Evolutionary conservation across 352 stramenopile species (phyloP).

Genomic region (Phytophthora aleatoria): DNA sequence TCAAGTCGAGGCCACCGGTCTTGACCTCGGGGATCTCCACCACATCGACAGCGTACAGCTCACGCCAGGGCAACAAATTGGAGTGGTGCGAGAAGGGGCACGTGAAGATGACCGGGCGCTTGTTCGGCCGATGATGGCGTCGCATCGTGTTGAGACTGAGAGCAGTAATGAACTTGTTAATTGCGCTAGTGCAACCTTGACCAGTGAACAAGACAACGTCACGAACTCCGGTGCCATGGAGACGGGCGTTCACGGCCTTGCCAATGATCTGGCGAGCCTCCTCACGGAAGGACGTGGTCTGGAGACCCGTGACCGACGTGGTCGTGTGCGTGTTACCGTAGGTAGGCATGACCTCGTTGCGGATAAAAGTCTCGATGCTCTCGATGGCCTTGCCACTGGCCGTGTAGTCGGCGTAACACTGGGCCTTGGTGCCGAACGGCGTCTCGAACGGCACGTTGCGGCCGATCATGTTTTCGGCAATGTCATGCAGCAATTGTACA

Average conservation of each 20-base stretch:
- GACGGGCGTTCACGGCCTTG: slow-evolving; percentile 88
- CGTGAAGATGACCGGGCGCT: slow-evolving; percentile 90
- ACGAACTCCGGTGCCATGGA: slow-evolving; percentile 77
- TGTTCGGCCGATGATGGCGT: slow-evolving; percentile 32
- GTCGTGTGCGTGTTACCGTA: slow-evolving; percentile 99
- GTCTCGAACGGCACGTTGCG: slow-evolving; percentile 55
- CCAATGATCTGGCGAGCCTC: slow-evolving; percentile 95
- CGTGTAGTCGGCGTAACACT: slow-evolving; percentile 97
- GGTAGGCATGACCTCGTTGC: slow-evolving; percentile 89
- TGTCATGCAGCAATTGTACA: slow-evolving; percentile 40
- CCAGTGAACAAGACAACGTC: slow-evolving; percentile 97
- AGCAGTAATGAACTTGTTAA: slow-evolving; percentile 83
- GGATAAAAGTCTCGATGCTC: slow-evolving; percentile 93
- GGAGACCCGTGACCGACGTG: slow-evolving; percentile 71
- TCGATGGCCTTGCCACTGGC: slow-evolving; percentile 90
- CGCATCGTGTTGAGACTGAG: slow-evolving; percentile 60
- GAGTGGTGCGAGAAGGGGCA: slow-evolving; percentile 98
- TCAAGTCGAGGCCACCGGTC: slow-evolving; percentile 60
- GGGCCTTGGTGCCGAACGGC: slow-evolving; percentile 74
- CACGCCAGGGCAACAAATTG: slow-evolving; percentile 97
- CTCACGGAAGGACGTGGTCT: slow-evolving; percentile 94
- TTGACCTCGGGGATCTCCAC: slow-evolving; percentile 70
- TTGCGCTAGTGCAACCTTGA: slow-evolving; percentile 83
- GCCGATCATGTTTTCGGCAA: slow-evolving; percentile 62
- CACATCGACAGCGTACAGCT: slow-evolving; percentile 83